phyloP scores from a whole-genome alignment of 768 basidiomycete genomes.

The Omphalotus guepiniiformis region DNA sequence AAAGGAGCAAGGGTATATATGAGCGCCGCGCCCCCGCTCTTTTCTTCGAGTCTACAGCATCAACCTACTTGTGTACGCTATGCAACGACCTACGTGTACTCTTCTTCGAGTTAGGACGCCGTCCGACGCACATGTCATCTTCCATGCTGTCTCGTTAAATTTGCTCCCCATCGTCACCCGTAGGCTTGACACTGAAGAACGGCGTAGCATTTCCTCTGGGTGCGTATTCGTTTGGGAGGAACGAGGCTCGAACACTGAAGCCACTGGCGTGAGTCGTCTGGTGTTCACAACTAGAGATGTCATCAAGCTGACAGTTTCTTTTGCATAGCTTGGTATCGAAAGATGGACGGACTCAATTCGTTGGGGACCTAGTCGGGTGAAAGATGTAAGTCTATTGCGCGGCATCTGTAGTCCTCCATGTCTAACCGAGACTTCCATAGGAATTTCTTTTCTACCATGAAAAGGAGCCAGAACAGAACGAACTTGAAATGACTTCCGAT shows the following conservation, averaged over 20 bases:
- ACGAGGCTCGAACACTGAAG: conserved; percentile 59
- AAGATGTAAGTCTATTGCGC: conserved; percentile 49
- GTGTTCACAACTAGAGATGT: conserved; percentile 12
- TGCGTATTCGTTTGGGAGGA: conserved; percentile 85
- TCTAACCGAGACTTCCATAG: conserved; percentile 29
- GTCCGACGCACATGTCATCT: conserved; percentile 67
- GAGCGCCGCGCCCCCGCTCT: background rate
- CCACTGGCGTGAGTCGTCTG: conserved; percentile 50
- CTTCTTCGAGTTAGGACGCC: conserved; percentile 60
- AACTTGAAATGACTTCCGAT: conserved; percentile 45
- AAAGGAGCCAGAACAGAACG: conserved; percentile 45
- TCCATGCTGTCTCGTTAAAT: conserved; percentile 61
- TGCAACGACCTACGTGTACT: conserved; percentile 69
- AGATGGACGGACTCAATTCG: conserved; percentile 78
- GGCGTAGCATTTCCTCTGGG: conserved; percentile 64
- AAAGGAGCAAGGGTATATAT: conserved; percentile 4
- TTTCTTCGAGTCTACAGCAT: conserved; percentile 40
- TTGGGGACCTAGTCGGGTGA: conserved; percentile 78
- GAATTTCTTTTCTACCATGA: conserved; percentile 79
- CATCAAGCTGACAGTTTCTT: conserved; percentile 1
- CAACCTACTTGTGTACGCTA: conserved; percentile 22
- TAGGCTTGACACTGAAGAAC: conserved; percentile 72
- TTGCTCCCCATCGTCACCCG: conserved; percentile 64
- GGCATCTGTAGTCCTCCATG: conserved; percentile 9
- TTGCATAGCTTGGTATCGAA: conserved; percentile 69